A percentile compares a stretch with the other conserved stretches of the same genome.
Evolutionary conservation across 2,329 filamentous ascomycete genomes (phyloP).

Genomic region (Phialocephala subalpina): DNA sequence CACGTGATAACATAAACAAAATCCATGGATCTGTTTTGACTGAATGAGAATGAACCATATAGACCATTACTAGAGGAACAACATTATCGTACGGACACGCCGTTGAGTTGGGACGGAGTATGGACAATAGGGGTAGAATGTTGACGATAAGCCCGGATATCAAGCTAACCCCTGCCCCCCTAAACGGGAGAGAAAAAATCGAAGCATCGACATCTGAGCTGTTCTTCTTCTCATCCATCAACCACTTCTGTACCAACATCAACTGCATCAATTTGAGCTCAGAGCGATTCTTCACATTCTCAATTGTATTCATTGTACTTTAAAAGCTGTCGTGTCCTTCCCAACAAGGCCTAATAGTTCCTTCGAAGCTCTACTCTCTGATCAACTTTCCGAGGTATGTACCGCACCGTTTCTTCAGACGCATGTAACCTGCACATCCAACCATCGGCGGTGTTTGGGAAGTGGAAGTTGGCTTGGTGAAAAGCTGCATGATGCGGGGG

Average conservation of each 20-base stretch:
- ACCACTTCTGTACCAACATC: conserved; percentile 32
- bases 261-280: conserved; percentile 18
- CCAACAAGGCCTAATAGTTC: conserved; percentile 9
- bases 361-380: conserved; percentile 10
- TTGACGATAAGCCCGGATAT: neutral
- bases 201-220: conserved; percentile 22
- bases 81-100: neutral
- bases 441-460: conserved; percentile 1
- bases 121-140: neutral
- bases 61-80: neutral
- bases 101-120: neutral
- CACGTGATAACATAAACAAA: neutral
- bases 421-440: conserved; percentile 5
- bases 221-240: conserved; percentile 21
- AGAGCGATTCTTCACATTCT: conserved; percentile 24
- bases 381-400: conserved; percentile 23
- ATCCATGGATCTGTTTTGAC: neutral
- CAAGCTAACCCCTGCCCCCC: conserved; percentile 27
- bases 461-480: neutral
- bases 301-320: conserved; percentile 32
- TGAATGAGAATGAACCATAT: neutral
- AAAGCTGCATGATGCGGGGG: conserved; percentile 10
- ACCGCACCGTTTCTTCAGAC: conserved; percentile 9
- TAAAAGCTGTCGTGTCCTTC: conserved; percentile 13
- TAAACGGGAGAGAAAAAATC: conserved; percentile 25